Percentiles rank a stretch among this genome's conserved stretches.
phyloP scores from a whole-genome alignment of 2,329 filamentous ascomycete species.

The Pseudocercospora cruenta region DNA sequence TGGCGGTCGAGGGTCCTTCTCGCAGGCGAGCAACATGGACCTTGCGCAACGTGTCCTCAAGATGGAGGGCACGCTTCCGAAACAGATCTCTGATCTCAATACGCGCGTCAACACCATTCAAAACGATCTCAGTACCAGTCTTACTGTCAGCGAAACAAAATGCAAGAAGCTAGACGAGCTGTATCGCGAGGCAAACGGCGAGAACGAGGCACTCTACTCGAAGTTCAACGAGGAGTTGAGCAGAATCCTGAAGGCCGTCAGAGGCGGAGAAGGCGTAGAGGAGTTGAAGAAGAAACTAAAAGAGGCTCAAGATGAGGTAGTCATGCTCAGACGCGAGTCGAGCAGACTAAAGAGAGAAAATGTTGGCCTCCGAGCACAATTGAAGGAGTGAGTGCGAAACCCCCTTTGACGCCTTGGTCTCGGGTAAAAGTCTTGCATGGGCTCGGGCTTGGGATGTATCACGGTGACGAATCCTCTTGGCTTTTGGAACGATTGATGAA shows the following conservation, averaged over 20 bases:
- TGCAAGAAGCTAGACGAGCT: conserved; percentile 82
- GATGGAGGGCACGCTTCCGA: conserved; percentile 70
- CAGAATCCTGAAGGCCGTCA: conserved; percentile 77
- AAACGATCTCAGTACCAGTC: conserved; percentile 70
- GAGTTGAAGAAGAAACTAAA: conserved; percentile 73
- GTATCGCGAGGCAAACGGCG: conserved; percentile 82
- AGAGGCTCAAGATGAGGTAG: conserved; percentile 76
- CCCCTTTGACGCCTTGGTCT: background rate
- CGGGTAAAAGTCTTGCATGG: background rate
- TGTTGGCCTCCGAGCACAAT: conserved; percentile 62
- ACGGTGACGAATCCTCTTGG: background rate
- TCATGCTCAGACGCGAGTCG: conserved; percentile 82
- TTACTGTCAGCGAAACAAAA: conserved; percentile 74
- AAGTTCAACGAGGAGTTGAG: conserved; percentile 89
- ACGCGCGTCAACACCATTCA: conserved; percentile 67
- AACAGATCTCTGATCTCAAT: conserved; percentile 61
- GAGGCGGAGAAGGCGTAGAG: conserved; percentile 75
- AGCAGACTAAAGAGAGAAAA: conserved; percentile 80
- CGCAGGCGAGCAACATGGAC: conserved; percentile 42
- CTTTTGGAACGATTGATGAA: background rate
- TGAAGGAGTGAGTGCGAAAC: conserved; percentile 41
- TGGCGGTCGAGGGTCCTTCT: conserved; percentile 23
- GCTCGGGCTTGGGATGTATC: background rate
- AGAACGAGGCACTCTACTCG: conserved; percentile 91
- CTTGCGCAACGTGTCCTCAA: conserved; percentile 63